Evolutionary conservation across 202 grass and related monocot species (phyloP).

Genomic region (Saccharum hybrid): DNA sequence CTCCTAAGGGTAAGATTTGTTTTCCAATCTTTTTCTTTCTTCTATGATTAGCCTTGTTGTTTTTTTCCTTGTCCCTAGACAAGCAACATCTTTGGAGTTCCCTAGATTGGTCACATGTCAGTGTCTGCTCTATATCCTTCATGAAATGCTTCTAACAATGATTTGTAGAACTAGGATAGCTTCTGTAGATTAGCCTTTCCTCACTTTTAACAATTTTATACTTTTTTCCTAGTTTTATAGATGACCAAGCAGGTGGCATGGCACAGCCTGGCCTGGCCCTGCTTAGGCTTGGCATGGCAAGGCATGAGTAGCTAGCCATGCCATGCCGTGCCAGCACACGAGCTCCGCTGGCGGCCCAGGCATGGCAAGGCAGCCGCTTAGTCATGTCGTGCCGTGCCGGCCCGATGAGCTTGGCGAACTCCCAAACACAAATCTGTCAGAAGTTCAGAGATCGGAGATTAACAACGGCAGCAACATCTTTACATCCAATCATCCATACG

Average conservation of each 20-base stretch:
- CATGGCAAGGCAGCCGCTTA: background rate
- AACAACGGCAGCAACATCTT: background rate
- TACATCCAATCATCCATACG: background rate
- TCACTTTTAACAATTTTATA: background rate
- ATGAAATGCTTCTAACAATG: constrained; percentile 1
- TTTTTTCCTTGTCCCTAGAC: constrained; percentile 23
- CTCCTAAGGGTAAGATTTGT: constrained; percentile 70
- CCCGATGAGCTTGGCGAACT: background rate
- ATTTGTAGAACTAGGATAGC: constrained; percentile 10
- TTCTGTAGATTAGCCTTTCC: background rate
- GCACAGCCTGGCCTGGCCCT: background rate
- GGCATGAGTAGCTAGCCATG: background rate
- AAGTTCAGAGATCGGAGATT: background rate
- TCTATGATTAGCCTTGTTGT: constrained; percentile 13
- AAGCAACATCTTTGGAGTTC: constrained; percentile 27
- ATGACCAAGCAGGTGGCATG: background rate
- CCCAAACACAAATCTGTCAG: background rate
- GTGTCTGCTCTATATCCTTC: background rate
- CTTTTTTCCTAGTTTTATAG: background rate
- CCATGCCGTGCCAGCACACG: background rate
- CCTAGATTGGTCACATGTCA: background rate
- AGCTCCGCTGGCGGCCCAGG: background rate
- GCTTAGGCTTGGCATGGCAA: background rate
- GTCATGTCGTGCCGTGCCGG: background rate
- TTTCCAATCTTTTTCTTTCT: background rate